A percentile compares a stretch with the other conserved stretches of the same genome.
phyloP scores from a whole-genome alignment of 2,329 filamentous ascomycete genomes.

The Talaromyces verruculosus region DNA sequence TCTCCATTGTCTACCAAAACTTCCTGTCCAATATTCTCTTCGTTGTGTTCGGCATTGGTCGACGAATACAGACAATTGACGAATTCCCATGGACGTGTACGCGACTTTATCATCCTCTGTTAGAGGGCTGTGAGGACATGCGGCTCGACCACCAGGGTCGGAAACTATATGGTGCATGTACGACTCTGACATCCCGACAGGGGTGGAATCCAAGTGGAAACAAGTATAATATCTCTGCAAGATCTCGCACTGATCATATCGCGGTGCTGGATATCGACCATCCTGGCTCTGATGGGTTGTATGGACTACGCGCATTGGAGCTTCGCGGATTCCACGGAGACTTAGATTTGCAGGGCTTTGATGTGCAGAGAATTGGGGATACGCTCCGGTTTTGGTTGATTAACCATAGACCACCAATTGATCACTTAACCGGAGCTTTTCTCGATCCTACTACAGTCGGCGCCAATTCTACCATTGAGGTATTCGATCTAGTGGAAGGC shows the following conservation, averaged over 20 bases:
- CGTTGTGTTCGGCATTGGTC: constrained; percentile 32
- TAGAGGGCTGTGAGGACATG: constrained; percentile 34
- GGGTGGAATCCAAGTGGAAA: constrained; percentile 29
- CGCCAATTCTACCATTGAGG: constrained; percentile 41
- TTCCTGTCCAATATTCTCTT: constrained; percentile 28
- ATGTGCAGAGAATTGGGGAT: constrained; percentile 30
- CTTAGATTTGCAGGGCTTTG: constrained; percentile 36
- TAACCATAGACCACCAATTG: constrained; percentile 37
- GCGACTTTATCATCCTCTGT: constrained; percentile 29
- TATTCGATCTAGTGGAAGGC: constrained; percentile 32
- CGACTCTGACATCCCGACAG: constrained; percentile 24
- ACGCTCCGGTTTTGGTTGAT: constrained; percentile 34
- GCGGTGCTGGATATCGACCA: constrained; percentile 32
- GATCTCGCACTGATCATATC: constrained; percentile 29
- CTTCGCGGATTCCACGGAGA: constrained; percentile 24
- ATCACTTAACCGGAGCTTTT: constrained; percentile 31
- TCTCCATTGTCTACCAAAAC: background rate
- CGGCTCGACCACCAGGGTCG: constrained; percentile 30
- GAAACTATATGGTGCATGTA: constrained; percentile 31
- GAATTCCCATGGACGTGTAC: constrained; percentile 33
- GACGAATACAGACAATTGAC: constrained; percentile 32
- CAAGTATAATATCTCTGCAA: constrained; percentile 27
- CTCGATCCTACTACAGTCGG: constrained; percentile 34
- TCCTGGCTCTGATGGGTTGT: constrained; percentile 25
- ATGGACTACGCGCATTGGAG: constrained; percentile 26